A percentile compares a stretch with the other conserved stretches of the same genome.
phyloP scores from a whole-genome alignment of 305 asterid species.

The Nicotiana rustica region DNA sequence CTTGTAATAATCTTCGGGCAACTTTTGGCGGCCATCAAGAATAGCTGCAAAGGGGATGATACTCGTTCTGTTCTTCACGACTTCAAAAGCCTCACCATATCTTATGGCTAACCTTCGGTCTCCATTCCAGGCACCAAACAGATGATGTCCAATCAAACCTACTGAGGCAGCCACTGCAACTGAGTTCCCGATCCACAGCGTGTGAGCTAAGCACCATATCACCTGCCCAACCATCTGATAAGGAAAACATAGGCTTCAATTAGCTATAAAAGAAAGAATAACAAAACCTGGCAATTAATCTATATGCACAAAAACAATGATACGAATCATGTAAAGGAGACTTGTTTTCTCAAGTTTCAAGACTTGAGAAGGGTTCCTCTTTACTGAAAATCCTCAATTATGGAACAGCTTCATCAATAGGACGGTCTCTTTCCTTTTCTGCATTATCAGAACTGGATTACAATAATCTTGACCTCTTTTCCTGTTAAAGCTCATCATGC shows the following conservation, averaged over 20 bases:
- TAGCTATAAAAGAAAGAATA: neutral
- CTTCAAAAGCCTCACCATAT: slow-evolving; percentile 85
- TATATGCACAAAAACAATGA: neutral
- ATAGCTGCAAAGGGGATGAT: slow-evolving; percentile 88
- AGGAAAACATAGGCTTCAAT: neutral
- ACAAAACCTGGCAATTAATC: too few species aligned
- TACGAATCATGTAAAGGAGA: neutral
- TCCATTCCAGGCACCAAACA: slow-evolving; percentile 98
- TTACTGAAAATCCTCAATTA: neutral
- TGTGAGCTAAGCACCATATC: slow-evolving; percentile 94
- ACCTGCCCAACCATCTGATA: slow-evolving; percentile 94
- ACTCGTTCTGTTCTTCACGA: slow-evolving; percentile 79
- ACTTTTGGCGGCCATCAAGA: slow-evolving; percentile 96
- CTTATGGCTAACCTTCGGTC: slow-evolving; percentile 83
- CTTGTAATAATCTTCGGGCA: slow-evolving; percentile 77
- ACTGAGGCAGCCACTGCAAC: slow-evolving; percentile 86
- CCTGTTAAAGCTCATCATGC: neutral
- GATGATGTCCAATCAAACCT: slow-evolving; percentile 92
- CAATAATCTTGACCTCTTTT: neutral
- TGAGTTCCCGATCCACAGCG: slow-evolving; percentile 93
- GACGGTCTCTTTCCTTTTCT: neutral
- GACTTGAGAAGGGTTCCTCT: neutral
- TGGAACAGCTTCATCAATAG: neutral
- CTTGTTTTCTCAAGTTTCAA: neutral
- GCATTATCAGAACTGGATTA: slow-evolving; percentile 4